Percentiles rank a stretch among this genome's conserved stretches.
Conservation (phyloP, 805 yeast genomes). For the Barnettozyma pratensis region DNA sequence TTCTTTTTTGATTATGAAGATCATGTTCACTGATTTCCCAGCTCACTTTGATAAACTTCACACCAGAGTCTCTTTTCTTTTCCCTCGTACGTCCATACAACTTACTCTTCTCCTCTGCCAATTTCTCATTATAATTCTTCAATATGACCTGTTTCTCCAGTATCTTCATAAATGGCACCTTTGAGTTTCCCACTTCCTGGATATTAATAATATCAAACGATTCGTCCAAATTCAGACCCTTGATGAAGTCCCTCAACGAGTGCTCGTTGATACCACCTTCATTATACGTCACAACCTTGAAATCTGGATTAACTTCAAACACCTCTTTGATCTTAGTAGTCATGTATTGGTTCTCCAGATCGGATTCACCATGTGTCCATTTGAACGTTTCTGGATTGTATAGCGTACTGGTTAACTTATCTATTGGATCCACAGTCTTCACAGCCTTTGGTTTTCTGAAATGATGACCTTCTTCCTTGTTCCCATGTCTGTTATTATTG, state of each 20-base stretch:
- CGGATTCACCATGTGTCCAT: conserved; percentile 10
- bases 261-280: conserved; percentile 10
- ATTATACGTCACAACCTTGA: conserved; percentile 8
- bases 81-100: conserved; percentile 23
- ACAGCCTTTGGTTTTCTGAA: not conserved
- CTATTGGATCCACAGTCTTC: not conserved
- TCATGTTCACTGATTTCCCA: conserved; percentile 56
- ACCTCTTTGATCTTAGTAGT: conserved; percentile 17
- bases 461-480: not conserved
- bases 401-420: not conserved
- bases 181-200: conserved; percentile 6
- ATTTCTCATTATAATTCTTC: conserved; percentile 24
- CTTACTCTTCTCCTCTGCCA: conserved; percentile 17
- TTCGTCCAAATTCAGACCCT: conserved; percentile 9
- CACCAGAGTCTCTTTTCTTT: conserved; percentile 26
- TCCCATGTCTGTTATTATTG: not conserved
- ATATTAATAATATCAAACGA: conserved; percentile 18
- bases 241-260: conserved; percentile 11
- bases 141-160: conserved; percentile 20
- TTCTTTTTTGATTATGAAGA: conserved; percentile 44
- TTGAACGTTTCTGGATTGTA: conserved; percentile 19
- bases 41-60: conserved; percentile 45
- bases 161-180: conserved; percentile 12
- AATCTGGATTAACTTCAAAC: conserved; percentile 9
- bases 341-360: conserved; percentile 20